Percentiles rank a stretch among this genome's conserved stretches.
These are phyloP conservation scores for Cyclanthera cordifolia DNA, from an alignment of 306 rosid genomes.

Conservation along the genomic window DNA sequence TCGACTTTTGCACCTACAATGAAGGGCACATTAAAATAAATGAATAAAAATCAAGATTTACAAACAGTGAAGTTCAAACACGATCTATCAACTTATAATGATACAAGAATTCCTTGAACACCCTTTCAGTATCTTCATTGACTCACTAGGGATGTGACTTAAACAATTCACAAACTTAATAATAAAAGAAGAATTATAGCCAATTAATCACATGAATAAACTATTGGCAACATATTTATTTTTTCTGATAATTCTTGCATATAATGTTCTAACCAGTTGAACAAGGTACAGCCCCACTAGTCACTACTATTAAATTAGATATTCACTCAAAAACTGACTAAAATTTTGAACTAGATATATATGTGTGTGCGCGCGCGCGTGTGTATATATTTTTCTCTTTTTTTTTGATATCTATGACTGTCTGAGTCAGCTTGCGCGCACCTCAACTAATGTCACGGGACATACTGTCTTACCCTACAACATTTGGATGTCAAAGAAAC, in stretches of 20 bases:
- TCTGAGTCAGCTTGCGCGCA: no score
- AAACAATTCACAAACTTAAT: neutral
- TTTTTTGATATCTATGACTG: no score
- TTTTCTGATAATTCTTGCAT: neutral
- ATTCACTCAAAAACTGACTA: no score
- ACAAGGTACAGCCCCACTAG: neutral
- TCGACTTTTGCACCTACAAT: constrained; percentile 46
- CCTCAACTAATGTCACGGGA: no score
- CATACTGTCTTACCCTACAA: no score
- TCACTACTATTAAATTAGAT: neutral
- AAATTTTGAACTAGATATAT: no score
- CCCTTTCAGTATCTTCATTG: neutral
- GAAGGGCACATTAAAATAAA: constrained; percentile 3
- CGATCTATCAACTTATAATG: neutral
- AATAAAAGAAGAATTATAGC: neutral
- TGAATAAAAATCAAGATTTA: neutral
- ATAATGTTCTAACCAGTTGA: no score
- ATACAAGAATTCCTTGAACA: neutral
- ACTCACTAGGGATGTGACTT: neutral
- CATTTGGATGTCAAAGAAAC: no score
- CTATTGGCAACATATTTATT: neutral
- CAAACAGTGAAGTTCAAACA: neutral
- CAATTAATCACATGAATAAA: neutral
- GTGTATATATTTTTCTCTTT: no score
- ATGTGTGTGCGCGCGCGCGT: no score